phyloP scores from a whole-genome alignment of 257 asterid species.

The Rehmannia glutinosa region DNA sequence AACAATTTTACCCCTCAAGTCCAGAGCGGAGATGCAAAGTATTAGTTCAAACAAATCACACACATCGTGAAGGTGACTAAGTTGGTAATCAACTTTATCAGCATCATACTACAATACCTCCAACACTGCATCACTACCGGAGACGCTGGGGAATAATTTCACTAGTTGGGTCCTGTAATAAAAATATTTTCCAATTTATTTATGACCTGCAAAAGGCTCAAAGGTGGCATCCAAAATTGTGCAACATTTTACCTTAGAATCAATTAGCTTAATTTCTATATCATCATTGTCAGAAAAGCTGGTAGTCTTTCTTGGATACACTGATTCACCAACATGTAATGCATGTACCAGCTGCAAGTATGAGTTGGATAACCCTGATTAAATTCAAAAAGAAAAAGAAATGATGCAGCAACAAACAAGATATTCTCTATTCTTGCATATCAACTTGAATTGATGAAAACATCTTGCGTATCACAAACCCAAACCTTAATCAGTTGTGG shows the following conservation, averaged over 20 bases:
- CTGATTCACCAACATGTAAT: conserved; percentile 52
- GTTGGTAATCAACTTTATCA: conserved; percentile 1
- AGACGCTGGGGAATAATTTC: conserved; percentile 31
- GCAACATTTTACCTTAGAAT: conserved; percentile 40
- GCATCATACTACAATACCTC: conserved; percentile 36
- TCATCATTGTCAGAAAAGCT: conserved; percentile 53
- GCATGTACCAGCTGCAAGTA: conserved; percentile 72
- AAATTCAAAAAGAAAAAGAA: conserved; percentile 19
- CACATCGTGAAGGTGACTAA: conserved; percentile 16
- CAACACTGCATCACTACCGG: conserved; percentile 40
- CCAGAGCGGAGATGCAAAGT: conserved; percentile 31
- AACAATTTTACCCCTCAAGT: conserved; percentile 26
- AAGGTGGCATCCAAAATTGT: background rate
- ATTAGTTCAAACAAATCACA: background rate
- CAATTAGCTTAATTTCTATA: conserved; percentile 49
- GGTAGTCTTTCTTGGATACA: conserved; percentile 34
- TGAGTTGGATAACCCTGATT: conserved; percentile 31
- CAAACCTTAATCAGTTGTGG: conserved; percentile 81
- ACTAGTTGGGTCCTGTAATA: conserved; percentile 20
- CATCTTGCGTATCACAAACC: conserved; percentile 12
- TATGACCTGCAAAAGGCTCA: conserved; percentile 5
- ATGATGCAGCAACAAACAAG: conserved; percentile 14
- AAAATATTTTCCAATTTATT: background rate
- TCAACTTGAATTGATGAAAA: background rate
- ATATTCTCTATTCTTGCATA: background rate